Evolutionary conservation across 495 filamentous ascomycete species (phyloP), one percentile per base, ranked within the genome.

Genomic region (Pseudomonodictys pantanalensis): DNA sequence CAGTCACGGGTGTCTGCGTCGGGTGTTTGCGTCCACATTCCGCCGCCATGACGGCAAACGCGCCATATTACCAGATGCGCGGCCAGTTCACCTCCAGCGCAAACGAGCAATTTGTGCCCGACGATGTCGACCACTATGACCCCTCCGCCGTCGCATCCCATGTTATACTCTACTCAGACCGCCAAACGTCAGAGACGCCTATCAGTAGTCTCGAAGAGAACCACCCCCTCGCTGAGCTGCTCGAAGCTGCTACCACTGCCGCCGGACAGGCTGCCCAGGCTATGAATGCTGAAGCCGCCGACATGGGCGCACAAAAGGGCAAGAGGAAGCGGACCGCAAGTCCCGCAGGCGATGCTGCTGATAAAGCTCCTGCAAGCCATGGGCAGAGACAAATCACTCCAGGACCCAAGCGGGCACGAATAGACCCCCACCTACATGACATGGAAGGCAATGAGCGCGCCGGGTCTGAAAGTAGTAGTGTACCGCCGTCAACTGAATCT

Each of bases 231-330:
- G 79, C 78, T 1, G 79, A 77, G 8, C 54, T 82, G 46, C 75
- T 82, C 5, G 76, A 82, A 64, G 79, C 79, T 46, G 79, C 79
- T 0, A 81, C 77, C 1, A 76, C 77, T 0, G 79, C 79, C 23
- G 79, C 79, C 28, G 77, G 74, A 11, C 78, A 81, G 63, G 77
- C 52, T 50, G 41, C 29, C 10, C 44, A 78, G 41, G 73, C 74
- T 18, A 74, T 74, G 26, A 71, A 79, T 41, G 76, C 74, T 71
- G 73, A 76, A 10, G 71, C 73, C 0, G 72, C 71, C 3, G 74
- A 71, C 3, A 69, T 72, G 39, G 72, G 71, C 18, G 71, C 71
- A 1, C 70, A 17, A 11, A 71, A 72, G n/a, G 72, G 73, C 33
- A 62, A 68, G 60, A 30, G 60, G 52, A 60, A 62, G 52, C 51